Evolutionary conservation across 2,329 filamentous ascomycete species (phyloP).

Genomic region (Pseudocercospora fuligena): DNA sequence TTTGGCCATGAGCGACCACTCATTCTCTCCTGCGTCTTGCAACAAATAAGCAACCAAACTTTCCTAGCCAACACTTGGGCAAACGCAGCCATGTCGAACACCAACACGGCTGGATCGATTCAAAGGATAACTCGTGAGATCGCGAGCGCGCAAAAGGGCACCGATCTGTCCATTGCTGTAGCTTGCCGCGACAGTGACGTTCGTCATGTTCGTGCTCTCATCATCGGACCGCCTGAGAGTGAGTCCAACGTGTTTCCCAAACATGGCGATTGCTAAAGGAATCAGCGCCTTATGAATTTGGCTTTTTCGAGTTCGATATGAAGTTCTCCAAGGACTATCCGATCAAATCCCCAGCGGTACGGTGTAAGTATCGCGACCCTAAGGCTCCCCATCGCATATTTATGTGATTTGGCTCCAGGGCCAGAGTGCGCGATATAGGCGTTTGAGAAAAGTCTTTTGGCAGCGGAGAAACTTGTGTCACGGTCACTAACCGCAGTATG

Average conservation of each 20-base stretch:
- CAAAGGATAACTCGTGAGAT: conserved; percentile 68
- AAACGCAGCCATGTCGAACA: conserved; percentile 27
- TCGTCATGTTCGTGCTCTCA: conserved; percentile 81
- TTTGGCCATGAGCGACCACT: conserved; percentile 1
- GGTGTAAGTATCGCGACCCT: conserved; percentile 47
- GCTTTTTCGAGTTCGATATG: conserved; percentile 82
- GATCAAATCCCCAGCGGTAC: conserved; percentile 63
- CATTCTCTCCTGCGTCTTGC: background rate
- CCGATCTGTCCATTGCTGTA: conserved; percentile 85
- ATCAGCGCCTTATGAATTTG: conserved; percentile 74
- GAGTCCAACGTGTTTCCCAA: background rate
- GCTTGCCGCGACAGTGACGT: conserved; percentile 88
- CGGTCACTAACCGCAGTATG: background rate
- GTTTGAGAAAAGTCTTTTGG: background rate
- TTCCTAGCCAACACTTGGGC: background rate
- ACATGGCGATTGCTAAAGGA: background rate
- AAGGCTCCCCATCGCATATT: background rate
- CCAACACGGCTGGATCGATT: conserved; percentile 38
- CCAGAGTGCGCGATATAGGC: background rate
- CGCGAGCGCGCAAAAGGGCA: conserved; percentile 78
- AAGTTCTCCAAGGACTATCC: conserved; percentile 74
- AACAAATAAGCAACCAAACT: background rate
- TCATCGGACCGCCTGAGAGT: conserved; percentile 87
- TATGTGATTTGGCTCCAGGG: background rate
- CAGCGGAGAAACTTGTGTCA: background rate